phyloP scores from a whole-genome alignment of 352 stramenopile genomes.

The Lagenidium sp. region DNA sequence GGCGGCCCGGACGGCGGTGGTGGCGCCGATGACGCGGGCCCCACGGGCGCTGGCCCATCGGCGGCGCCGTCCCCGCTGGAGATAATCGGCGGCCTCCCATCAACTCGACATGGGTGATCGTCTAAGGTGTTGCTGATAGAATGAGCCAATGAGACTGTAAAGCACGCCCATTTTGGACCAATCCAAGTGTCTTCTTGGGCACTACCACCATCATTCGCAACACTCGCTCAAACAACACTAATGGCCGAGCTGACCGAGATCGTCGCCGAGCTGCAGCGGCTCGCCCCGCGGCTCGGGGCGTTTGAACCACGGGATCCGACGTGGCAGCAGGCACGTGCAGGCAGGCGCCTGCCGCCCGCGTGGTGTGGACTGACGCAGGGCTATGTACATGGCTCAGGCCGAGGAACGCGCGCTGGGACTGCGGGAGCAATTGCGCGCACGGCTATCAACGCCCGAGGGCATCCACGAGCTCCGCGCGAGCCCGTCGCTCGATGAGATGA shows the following conservation, averaged over 20 bases:
- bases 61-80: too few relatives aligned
- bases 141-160: too few relatives aligned
- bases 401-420: constrained; percentile 35
- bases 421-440: constrained; percentile 36
- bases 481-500: constrained; percentile 43
- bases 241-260: constrained; percentile 24
- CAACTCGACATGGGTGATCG: too few relatives aligned
- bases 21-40: too few relatives aligned
- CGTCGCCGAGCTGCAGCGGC: constrained; percentile 37
- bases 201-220: too few relatives aligned
- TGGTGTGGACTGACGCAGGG: constrained; percentile 1
- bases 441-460: constrained; percentile 43
- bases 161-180: too few relatives aligned
- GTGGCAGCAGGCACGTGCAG: constrained; percentile 51
- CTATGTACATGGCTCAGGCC: constrained; percentile 17
- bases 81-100: too few relatives aligned
- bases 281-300: constrained; percentile 44
- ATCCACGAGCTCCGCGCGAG: constrained; percentile 49
- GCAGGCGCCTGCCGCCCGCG: too few relatives aligned
- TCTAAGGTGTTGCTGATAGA: too few relatives aligned
- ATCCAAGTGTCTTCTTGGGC: too few relatives aligned
- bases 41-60: too few relatives aligned
- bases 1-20: neutral
- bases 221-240: constrained; percentile 3
- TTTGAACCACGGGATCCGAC: constrained; percentile 41